A percentile compares a stretch with the other conserved stretches of the same genome.
Evolutionary conservation across 352 stramenopile genomes (phyloP).

Genomic region (Discostella stelligera): DNA sequence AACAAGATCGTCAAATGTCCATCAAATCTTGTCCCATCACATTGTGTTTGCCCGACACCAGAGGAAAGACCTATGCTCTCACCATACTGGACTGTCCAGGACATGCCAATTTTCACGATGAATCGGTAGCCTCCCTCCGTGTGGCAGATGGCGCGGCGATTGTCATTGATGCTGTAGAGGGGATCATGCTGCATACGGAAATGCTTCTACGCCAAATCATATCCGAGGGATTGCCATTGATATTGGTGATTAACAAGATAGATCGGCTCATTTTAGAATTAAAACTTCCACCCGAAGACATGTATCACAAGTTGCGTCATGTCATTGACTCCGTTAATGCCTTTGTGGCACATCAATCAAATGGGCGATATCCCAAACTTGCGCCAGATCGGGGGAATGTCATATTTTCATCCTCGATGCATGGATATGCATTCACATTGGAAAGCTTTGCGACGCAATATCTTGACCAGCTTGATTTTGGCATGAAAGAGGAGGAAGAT

Average conservation of each 20-base stretch:
- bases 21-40: constrained; percentile 96
- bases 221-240: constrained; percentile 87
- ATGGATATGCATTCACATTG: constrained; percentile 97
- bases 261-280: constrained; percentile 98
- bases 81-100: constrained; percentile 97
- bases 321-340: constrained; percentile 97
- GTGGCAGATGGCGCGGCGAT: constrained; percentile 92
- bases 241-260: constrained; percentile 96
- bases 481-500: constrained; percentile 53
- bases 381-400: constrained; percentile 93
- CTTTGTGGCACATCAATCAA: constrained; percentile 82
- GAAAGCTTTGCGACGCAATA: constrained; percentile 91
- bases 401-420: constrained; percentile 92
- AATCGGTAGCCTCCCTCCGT: constrained; percentile 90
- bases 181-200: constrained; percentile 98
- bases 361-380: constrained; percentile 72
- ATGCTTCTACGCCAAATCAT: constrained; percentile 91
- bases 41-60: constrained; percentile 89
- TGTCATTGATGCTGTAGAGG: constrained; percentile 97
- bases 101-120: constrained; percentile 97
- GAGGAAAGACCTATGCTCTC: constrained; percentile 94
- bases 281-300: constrained; percentile 95
- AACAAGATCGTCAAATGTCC: constrained; percentile 95
- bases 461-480: constrained; percentile 56
- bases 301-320: constrained; percentile 97